phyloP scores from a whole-genome alignment of 148 eudicot species.

The Nepenthes gracilis region DNA sequence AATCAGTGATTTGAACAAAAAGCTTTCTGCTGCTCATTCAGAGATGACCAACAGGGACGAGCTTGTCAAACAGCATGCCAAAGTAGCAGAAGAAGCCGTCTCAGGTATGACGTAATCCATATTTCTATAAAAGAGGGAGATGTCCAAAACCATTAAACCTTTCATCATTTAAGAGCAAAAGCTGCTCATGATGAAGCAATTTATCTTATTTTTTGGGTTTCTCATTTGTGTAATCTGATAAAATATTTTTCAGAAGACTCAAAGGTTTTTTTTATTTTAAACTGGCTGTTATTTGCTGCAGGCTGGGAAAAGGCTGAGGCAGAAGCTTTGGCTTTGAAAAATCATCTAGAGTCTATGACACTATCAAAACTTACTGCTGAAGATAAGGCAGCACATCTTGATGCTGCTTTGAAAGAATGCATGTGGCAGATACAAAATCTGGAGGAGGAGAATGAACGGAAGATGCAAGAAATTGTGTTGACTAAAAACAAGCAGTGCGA shows the following conservation, averaged over 20 bases:
- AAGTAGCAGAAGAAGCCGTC: slow-evolving; percentile 81
- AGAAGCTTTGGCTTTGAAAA: slow-evolving; percentile 71
- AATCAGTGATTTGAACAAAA: slow-evolving; percentile 50
- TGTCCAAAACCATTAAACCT: too few relatives aligned
- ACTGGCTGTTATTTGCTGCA: slow-evolving; percentile 6
- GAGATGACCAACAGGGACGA: slow-evolving; percentile 74
- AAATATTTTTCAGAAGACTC: too few relatives aligned
- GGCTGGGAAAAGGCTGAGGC: slow-evolving; percentile 99
- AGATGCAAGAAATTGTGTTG: slow-evolving; percentile 49
- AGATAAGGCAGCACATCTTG: slow-evolving; percentile 77
- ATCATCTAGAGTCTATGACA: slow-evolving; percentile 74
- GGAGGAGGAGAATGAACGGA: slow-evolving; percentile 82
- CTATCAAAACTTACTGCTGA: slow-evolving; percentile 80
- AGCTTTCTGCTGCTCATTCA: slow-evolving; percentile 53
- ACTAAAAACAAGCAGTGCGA: slow-evolving; percentile 63
- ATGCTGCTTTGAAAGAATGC: slow-evolving; percentile 90
- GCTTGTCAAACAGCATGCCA: slow-evolving; percentile 32
- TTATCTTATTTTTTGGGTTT: too few relatives aligned
- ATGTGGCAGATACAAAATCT: slow-evolving; percentile 80
- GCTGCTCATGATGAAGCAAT: too few relatives aligned
- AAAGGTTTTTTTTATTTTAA: not conserved
- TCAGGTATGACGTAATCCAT: slow-evolving; percentile 38
- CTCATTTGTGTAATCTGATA: too few relatives aligned
- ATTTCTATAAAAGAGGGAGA: too few relatives aligned
- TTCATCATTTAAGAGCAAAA: too few relatives aligned